Conservation (phyloP, 2,329 filamentous ascomycete species). For the Trichoderma pleuroti region DNA sequence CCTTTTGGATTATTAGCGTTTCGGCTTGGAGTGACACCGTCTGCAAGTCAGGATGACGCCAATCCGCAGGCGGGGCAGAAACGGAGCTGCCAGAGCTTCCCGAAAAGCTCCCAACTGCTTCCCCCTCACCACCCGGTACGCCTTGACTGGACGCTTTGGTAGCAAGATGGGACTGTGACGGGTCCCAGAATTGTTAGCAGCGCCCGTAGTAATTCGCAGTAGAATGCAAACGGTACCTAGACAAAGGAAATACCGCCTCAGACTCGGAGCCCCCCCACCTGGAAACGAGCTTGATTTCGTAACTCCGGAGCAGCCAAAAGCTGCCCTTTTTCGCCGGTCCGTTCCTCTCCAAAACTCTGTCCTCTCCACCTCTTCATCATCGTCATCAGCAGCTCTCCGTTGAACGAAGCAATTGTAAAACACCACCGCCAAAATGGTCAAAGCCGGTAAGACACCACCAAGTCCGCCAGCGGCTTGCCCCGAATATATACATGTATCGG, state of each 20-base stretch:
- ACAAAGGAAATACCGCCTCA: slow-evolving; percentile 1
- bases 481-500: slow-evolving; percentile 29
- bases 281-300: slow-evolving; percentile 15
- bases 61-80: slow-evolving; percentile 18
- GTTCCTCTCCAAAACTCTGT: slow-evolving; percentile 17
- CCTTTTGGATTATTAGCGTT: background rate
- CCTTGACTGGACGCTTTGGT: background rate
- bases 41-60: slow-evolving; percentile 20
- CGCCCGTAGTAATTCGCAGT: background rate
- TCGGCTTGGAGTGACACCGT: background rate
- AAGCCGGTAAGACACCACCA: slow-evolving; percentile 64
- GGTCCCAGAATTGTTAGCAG: background rate
- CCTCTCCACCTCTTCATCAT: slow-evolving; percentile 20
- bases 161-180: background rate
- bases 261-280: background rate
- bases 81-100: slow-evolving; percentile 16
- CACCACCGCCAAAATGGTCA: slow-evolving; percentile 84
- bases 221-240: background rate
- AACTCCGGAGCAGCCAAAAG: slow-evolving; percentile 17
- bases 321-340: background rate
- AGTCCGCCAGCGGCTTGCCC: slow-evolving; percentile 6
- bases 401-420: slow-evolving; percentile 28
- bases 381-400: slow-evolving; percentile 15
- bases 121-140: background rate
- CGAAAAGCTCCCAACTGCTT: background rate